Percentiles rank a stretch among this genome's conserved stretches.
phyloP scores from a whole-genome alignment of 2,329 filamentous ascomycete species.

The Fusarium xylarioides region DNA sequence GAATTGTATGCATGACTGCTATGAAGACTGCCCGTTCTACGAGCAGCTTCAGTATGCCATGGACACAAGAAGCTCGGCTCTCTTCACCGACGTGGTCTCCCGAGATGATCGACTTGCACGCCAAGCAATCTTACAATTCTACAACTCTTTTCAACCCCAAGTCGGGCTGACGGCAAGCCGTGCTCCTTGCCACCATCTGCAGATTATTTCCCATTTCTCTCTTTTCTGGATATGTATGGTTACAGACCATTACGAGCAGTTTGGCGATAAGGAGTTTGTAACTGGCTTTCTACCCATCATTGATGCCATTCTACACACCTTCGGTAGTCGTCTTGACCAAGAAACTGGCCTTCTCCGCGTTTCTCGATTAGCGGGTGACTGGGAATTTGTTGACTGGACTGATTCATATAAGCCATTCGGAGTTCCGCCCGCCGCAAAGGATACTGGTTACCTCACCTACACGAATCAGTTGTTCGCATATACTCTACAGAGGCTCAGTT shows the following conservation, averaged over 20 bases:
- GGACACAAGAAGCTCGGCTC: background rate
- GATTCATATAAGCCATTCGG: background rate
- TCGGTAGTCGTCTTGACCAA: background rate
- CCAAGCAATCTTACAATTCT: background rate
- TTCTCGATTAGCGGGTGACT: background rate
- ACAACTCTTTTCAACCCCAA: background rate
- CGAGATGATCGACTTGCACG: background rate
- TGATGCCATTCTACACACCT: background rate
- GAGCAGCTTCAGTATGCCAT: constrained; percentile 3
- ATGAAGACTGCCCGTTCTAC: background rate
- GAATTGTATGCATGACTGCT: constrained; percentile 1
- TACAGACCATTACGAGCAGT: background rate
- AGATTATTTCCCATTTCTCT: background rate
- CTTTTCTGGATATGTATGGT: background rate
- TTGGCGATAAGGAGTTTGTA: background rate
- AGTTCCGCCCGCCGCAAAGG: background rate
- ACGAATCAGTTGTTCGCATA: background rate
- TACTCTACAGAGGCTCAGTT: background rate
- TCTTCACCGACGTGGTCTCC: background rate
- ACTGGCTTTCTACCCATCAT: background rate
- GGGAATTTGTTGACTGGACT: background rate
- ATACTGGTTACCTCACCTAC: background rate
- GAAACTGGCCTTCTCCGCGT: background rate
- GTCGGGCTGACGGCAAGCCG: background rate
- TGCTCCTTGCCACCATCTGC: background rate